These are phyloP conservation scores for Triticum timopheevii DNA, from an alignment of 176 grass and related monocot species.

Conservation along the genomic window DNA sequence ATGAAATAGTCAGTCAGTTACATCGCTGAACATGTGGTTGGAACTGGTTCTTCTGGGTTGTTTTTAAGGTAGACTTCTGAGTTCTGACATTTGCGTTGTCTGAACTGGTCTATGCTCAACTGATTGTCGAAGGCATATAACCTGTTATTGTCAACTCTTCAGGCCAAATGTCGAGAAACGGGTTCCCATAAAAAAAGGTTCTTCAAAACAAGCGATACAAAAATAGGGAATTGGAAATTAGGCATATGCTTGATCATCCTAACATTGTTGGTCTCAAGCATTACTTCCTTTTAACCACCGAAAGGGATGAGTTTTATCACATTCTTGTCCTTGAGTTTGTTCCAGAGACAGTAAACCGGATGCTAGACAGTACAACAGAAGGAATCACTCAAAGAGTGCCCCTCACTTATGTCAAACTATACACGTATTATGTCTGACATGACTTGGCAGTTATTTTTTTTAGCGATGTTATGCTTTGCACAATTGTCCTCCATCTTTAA, in stretches of 20 bases:
- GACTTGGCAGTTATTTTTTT: too few relatives aligned
- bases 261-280: too few relatives aligned
- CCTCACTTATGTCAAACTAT: conserved; percentile 85
- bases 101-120: background rate
- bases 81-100: conserved; percentile 20
- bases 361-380: conserved; percentile 73
- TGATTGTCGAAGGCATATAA: conserved; percentile 20
- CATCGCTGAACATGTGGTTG: conserved; percentile 90
- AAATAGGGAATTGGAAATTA: conserved; percentile 90
- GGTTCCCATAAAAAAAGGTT: conserved; percentile 94
- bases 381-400: conserved; percentile 76
- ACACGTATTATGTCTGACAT: conserved; percentile 22
- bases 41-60: conserved; percentile 78
- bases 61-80: conserved; percentile 68
- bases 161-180: conserved; percentile 96
- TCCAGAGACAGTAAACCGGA: conserved; percentile 83
- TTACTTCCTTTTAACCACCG: too few relatives aligned
- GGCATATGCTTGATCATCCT: conserved; percentile 30
- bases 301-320: too few relatives aligned
- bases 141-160: conserved; percentile 31
- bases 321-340: conserved; percentile 23
- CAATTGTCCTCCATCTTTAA: too few relatives aligned
- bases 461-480: too few relatives aligned
- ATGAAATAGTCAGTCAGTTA: conserved; percentile 72
- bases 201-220: conserved; percentile 97